Evolutionary conservation across 2,329 filamentous ascomycete genomes (phyloP).

Genomic region (Plenodomus tracheiphilus): DNA sequence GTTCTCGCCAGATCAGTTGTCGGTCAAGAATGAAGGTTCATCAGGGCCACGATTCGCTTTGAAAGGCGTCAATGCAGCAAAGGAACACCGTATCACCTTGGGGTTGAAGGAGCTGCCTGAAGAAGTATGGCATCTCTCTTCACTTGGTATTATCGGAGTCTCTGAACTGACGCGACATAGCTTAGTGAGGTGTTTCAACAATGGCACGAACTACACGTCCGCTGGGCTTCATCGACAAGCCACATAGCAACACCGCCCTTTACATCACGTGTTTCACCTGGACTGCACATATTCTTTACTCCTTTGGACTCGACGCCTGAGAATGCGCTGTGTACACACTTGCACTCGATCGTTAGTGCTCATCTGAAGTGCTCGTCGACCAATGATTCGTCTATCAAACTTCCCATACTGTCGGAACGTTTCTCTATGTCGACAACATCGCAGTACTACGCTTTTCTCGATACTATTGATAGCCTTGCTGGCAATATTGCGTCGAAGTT

Average conservation of each 20-base stretch:
- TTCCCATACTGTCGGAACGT: slow-evolving; percentile 59
- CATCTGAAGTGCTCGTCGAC: slow-evolving; percentile 59
- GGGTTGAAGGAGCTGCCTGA: slow-evolving; percentile 72
- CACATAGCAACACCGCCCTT: slow-evolving; percentile 70
- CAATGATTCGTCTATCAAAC: slow-evolving; percentile 64
- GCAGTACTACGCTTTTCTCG: slow-evolving; percentile 72
- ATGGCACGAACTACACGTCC: slow-evolving; percentile 74
- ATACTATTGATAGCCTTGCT: slow-evolving; percentile 59
- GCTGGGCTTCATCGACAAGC: slow-evolving; percentile 68
- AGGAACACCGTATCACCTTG: slow-evolving; percentile 80
- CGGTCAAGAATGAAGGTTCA: slow-evolving; percentile 49
- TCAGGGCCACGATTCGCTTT: slow-evolving; percentile 55
- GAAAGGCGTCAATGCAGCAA: slow-evolving; percentile 64
- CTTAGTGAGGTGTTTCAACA: slow-evolving; percentile 64
- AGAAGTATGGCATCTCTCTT: slow-evolving; percentile 52
- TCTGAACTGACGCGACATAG: slow-evolving; percentile 40
- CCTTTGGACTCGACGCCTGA: slow-evolving; percentile 50
- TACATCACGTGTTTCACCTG: slow-evolving; percentile 73
- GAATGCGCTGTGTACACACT: slow-evolving; percentile 56
- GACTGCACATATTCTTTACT: slow-evolving; percentile 79
- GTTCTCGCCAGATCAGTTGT: slow-evolving; percentile 66
- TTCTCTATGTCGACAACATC: slow-evolving; percentile 65
- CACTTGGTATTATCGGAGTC: neutral
- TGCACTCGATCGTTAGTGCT: slow-evolving; percentile 61
- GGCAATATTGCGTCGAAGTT: slow-evolving; percentile 57